Conservation (phyloP, 83 land plant genomes). For the Picea abies region DNA sequence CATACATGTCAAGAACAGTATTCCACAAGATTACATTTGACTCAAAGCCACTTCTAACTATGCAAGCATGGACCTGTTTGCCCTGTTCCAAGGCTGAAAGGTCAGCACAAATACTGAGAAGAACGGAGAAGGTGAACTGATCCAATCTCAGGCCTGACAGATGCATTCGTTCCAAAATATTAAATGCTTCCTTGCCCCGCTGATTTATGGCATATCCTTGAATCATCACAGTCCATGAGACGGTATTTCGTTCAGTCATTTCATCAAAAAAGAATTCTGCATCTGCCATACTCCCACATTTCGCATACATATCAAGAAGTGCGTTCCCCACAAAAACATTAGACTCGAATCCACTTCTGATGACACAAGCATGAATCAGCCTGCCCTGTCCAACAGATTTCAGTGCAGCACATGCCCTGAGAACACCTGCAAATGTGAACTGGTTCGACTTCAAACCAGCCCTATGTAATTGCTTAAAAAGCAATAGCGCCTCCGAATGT, state of each 20-base stretch:
- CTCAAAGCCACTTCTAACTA: too few species aligned
- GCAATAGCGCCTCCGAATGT: constrained; percentile 20
- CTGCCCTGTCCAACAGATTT: constrained; percentile 20
- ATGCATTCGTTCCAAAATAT: constrained; percentile 45
- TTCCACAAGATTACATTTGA: constrained; percentile 29
- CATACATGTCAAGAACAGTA: constrained; percentile 33
- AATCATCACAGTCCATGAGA: constrained; percentile 61
- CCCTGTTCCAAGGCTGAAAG: too few species aligned
- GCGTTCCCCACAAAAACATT: constrained; percentile 30
- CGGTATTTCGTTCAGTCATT: constrained; percentile 33
- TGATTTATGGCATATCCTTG: constrained; percentile 56
- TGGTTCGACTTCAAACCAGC: constrained; percentile 19
- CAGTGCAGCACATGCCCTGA: constrained; percentile 22
- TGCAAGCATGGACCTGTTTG: too few species aligned
- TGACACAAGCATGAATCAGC: constrained; percentile 27
- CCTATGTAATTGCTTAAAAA: constrained; percentile 8
- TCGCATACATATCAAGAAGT: constrained; percentile 60
- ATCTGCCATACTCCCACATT: constrained; percentile 51
- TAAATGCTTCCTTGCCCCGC: constrained; percentile 32
- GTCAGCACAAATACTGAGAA: too few species aligned
- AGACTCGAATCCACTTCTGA: constrained; percentile 12
- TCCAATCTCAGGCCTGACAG: background rate
- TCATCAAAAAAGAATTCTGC: constrained; percentile 41
- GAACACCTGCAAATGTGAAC: constrained; percentile 1
- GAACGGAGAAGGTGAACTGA: too few species aligned